A percentile compares a stretch with the other conserved stretches of the same genome.
phyloP scores from a whole-genome alignment of 2,329 filamentous ascomycete species.

The Escovopsis weberi region DNA sequence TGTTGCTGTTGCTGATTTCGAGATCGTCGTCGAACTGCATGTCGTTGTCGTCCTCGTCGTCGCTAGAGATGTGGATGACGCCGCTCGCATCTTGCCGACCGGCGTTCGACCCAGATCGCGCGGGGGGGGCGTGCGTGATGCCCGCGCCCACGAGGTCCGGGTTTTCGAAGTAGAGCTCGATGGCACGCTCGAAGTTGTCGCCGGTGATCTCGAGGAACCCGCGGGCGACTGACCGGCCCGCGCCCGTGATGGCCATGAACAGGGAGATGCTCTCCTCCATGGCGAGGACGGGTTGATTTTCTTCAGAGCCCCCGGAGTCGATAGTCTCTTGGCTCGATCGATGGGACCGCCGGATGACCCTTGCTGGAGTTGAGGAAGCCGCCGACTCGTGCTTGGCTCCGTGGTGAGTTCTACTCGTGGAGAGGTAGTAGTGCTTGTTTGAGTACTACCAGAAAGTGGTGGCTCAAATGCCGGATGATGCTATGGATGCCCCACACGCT shows the following conservation, averaged over 20 bases:
- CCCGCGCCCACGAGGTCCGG: slow-evolving; percentile 46
- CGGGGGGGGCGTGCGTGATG: slow-evolving; percentile 5
- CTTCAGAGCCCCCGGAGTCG: not conserved
- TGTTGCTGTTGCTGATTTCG: too few species aligned
- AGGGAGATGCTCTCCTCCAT: slow-evolving; percentile 64
- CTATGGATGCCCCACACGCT: too few species aligned
- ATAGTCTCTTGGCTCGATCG: not conserved
- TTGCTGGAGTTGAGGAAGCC: too few species aligned
- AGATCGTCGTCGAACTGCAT: slow-evolving; percentile 4
- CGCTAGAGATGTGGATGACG: slow-evolving; percentile 61
- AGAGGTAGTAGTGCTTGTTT: too few species aligned
- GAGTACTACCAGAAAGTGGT: too few species aligned
- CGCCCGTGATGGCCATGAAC: slow-evolving; percentile 72
- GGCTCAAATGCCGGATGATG: too few species aligned
- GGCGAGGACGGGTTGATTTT: not conserved
- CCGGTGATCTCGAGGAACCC: slow-evolving; percentile 79
- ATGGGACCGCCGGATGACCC: not conserved
- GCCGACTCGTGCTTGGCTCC: not conserved
- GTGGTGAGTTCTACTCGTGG: not conserved
- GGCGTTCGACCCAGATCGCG: slow-evolving; percentile 14
- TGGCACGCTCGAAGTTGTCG: slow-evolving; percentile 69
- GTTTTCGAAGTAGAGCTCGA: slow-evolving; percentile 82
- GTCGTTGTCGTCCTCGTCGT: slow-evolving; percentile 44
- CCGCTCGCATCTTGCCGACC: slow-evolving; percentile 22
- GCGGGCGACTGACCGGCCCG: slow-evolving; percentile 56